Conservation (phyloP, 345 rosid species). For the Isatis tinctoria region DNA sequence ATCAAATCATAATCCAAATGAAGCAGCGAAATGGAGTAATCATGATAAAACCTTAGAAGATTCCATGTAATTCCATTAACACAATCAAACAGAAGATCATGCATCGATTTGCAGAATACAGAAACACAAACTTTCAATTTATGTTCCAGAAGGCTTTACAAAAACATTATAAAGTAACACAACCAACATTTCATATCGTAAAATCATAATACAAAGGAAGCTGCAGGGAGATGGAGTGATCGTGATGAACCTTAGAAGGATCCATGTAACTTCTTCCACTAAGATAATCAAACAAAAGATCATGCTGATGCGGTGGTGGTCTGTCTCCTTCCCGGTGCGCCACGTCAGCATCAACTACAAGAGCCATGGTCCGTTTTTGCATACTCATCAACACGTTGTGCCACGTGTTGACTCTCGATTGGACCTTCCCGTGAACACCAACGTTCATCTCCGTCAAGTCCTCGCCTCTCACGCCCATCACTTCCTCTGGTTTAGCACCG, state of each 20-base stretch:
- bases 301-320: not conserved
- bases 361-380: conserved; percentile 51
- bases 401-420: conserved; percentile 85
- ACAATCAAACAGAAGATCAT: not conserved
- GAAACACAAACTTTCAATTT: conserved; percentile 26
- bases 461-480: conserved; percentile 54
- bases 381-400: conserved; percentile 59
- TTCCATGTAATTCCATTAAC: conserved; percentile 23
- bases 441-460: conserved; percentile 74
- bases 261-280: conserved; percentile 26
- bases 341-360: conserved; percentile 30
- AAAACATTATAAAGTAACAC: not conserved
- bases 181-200: conserved; percentile 14
- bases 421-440: conserved; percentile 53
- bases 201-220: conserved; percentile 33
- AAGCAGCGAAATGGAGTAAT: conserved; percentile 21
- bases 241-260: conserved; percentile 3
- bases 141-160: conserved; percentile 20
- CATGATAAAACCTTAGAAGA: conserved; percentile 2
- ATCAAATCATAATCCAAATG: conserved; percentile 31
- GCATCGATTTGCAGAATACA: not conserved
- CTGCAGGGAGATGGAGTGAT: conserved; percentile 16
- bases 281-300: not conserved
- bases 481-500: conserved; percentile 78
- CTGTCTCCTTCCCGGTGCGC: conserved; percentile 4